A percentile compares a stretch with the other conserved stretches of the same genome.
Conservation (phyloP, 2,329 filamentous ascomycete genomes). For the Epichloe bromicola region DNA sequence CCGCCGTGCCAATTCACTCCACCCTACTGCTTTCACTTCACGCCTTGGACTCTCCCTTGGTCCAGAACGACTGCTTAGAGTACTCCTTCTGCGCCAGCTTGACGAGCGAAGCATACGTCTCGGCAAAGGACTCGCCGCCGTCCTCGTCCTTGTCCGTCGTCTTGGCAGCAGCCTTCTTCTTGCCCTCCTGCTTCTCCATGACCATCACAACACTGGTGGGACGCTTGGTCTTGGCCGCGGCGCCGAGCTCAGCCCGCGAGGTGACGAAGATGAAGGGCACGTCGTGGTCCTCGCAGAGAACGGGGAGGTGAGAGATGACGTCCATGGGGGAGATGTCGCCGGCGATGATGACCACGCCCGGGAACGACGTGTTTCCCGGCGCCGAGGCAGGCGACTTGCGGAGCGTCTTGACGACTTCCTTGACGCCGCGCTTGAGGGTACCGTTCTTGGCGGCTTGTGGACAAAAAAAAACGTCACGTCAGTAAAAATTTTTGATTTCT, state of each 20-base stretch:
- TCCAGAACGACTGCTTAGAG: constrained; percentile 41
- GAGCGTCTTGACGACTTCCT: constrained; percentile 96
- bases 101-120: constrained; percentile 50
- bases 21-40: constrained; percentile 3
- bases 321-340: constrained; percentile 95
- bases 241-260: constrained; percentile 84
- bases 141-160: constrained; percentile 32
- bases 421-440: constrained; percentile 92
- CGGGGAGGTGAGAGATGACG: constrained; percentile 94
- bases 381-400: constrained; percentile 72
- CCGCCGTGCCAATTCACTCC: too few species aligned
- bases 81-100: constrained; percentile 56
- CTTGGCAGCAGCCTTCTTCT: constrained; percentile 30
- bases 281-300: constrained; percentile 95
- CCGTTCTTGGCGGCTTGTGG: constrained; percentile 86
- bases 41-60: constrained; percentile 24
- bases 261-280: constrained; percentile 94
- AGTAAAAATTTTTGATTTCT: too few species aligned
- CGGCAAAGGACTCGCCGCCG: constrained; percentile 45
- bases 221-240: constrained; percentile 86
- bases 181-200: constrained; percentile 40
- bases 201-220: constrained; percentile 95
- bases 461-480: not conserved
- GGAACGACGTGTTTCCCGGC: constrained; percentile 48
- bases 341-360: constrained; percentile 78